These are phyloP conservation scores for Linnemannia zychae DNA, from an alignment of 192 early-diverging fungal species.

Conservation along the genomic window DNA sequence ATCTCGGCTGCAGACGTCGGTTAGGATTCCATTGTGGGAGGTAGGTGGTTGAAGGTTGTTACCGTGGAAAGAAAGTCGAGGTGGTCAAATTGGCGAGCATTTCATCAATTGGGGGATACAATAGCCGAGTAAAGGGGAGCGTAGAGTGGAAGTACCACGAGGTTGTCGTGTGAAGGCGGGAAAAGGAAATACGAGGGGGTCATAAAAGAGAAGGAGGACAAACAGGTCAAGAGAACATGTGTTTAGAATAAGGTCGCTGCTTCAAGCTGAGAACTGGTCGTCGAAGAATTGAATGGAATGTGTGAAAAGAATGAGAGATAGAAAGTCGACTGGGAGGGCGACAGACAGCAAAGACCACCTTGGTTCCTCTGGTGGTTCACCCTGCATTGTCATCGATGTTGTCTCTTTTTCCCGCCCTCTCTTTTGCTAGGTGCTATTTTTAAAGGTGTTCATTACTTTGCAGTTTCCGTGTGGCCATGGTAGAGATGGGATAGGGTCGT, in stretches of 20 bases:
- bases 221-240: constrained; percentile 9
- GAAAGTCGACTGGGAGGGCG: not conserved
- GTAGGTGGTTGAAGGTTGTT: not conserved
- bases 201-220: constrained; percentile 4
- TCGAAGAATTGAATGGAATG: not conserved
- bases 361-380: not conserved
- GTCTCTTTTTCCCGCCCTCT: not conserved
- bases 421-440: not conserved
- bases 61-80: too few species aligned
- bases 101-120: not conserved
- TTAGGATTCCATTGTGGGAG: not conserved
- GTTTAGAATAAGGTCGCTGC: constrained; percentile 9
- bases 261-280: not conserved
- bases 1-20: constrained; percentile 84
- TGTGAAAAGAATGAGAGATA: not conserved
- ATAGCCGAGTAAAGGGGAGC: not conserved
- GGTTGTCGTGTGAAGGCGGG: not conserved
- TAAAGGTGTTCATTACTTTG: constrained; percentile 37
- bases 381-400: not conserved
- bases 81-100: not conserved
- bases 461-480: constrained; percentile 57
- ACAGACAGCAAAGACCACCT: not conserved
- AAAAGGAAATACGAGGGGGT: not conserved
- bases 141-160: not conserved
- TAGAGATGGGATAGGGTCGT: constrained; percentile 5